These are phyloP conservation scores for Onygenales sp. DNA, from an alignment of 2,329 filamentous ascomycete genomes.

Conservation along the genomic window DNA sequence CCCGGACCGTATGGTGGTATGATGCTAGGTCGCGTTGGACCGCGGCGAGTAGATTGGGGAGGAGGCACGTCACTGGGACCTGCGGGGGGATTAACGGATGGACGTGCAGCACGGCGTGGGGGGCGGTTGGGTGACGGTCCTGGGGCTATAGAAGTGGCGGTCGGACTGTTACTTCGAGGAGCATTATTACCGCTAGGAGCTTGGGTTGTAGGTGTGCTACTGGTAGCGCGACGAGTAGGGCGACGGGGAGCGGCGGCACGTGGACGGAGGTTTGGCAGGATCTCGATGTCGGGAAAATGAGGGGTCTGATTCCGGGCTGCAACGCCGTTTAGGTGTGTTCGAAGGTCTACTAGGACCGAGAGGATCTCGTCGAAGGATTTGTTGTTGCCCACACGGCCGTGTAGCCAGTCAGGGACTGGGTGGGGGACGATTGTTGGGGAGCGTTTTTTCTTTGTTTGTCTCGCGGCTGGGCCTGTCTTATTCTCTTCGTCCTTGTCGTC, in stretches of 20 bases:
- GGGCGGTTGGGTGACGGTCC: background rate
- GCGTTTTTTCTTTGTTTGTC: constrained; percentile 7
- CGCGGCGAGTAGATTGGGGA: background rate
- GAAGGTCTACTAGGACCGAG: constrained; percentile 17
- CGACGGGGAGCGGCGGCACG: constrained; percentile 1
- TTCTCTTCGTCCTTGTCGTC: background rate
- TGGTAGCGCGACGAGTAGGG: background rate
- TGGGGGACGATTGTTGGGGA: constrained; percentile 18
- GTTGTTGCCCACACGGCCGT: constrained; percentile 12
- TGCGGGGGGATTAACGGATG: background rate
- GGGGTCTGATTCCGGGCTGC: constrained; percentile 7
- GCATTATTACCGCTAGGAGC: background rate
- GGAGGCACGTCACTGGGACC: background rate
- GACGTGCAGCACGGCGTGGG: background rate
- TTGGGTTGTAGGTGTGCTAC: background rate
- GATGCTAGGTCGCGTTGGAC: background rate
- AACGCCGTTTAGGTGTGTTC: constrained; percentile 14
- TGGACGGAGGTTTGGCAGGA: constrained; percentile 24
- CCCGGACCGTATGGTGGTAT: background rate
- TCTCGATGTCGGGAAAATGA: constrained; percentile 32
- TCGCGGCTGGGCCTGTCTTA: background rate
- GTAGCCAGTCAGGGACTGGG: constrained; percentile 27
- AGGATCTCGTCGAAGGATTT: constrained; percentile 24
- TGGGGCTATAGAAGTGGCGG: background rate
- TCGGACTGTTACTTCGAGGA: background rate